Percentiles rank a stretch among this genome's conserved stretches.
phyloP scores from a whole-genome alignment of 805 yeast genomes.

The Hanseniaspora pseudoguilliermondii region DNA sequence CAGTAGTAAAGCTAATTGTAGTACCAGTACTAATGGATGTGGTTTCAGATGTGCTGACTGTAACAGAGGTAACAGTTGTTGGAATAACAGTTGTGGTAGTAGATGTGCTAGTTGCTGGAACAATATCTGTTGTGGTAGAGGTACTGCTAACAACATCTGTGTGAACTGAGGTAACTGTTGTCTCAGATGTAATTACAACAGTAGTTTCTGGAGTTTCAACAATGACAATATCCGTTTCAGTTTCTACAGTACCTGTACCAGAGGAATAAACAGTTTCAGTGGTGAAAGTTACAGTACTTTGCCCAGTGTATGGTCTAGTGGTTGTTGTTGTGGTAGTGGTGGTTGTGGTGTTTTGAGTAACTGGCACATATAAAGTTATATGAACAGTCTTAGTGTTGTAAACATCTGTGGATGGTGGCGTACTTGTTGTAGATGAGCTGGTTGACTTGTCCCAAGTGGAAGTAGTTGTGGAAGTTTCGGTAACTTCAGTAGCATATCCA shows the following conservation, averaged over 20 bases:
- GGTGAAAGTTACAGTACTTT: conserved; percentile 14
- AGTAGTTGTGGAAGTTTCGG: conserved; percentile 13
- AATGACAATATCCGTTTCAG: neutral
- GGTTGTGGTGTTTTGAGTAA: neutral
- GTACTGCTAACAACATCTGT: neutral
- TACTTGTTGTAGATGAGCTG: conserved; percentile 2
- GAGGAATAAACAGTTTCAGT: conserved; percentile 16
- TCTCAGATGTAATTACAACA: conserved; percentile 10
- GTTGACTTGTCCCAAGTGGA: conserved; percentile 7
- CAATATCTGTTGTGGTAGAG: neutral
- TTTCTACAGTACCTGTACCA: conserved; percentile 16
- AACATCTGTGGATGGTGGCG: conserved; percentile 6
- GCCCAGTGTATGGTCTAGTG: conserved; percentile 16
- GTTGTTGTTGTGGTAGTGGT: conserved; percentile 19
- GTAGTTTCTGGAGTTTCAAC: conserved; percentile 1
- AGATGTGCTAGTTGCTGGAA: conserved; percentile 2
- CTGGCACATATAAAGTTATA: conserved; percentile 9
- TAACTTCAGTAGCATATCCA: conserved; percentile 10
- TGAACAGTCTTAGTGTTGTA: conserved; percentile 3
- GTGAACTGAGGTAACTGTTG: conserved; percentile 4
- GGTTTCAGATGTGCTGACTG: conserved; percentile 7
- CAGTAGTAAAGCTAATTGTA: conserved; percentile 1
- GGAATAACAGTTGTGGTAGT: neutral
- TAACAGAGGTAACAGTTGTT: neutral
- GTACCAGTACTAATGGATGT: conserved; percentile 5